phyloP scores from a whole-genome alignment of 2,329 filamentous ascomycete genomes.

The Ceratocystis diversiconidia region DNA sequence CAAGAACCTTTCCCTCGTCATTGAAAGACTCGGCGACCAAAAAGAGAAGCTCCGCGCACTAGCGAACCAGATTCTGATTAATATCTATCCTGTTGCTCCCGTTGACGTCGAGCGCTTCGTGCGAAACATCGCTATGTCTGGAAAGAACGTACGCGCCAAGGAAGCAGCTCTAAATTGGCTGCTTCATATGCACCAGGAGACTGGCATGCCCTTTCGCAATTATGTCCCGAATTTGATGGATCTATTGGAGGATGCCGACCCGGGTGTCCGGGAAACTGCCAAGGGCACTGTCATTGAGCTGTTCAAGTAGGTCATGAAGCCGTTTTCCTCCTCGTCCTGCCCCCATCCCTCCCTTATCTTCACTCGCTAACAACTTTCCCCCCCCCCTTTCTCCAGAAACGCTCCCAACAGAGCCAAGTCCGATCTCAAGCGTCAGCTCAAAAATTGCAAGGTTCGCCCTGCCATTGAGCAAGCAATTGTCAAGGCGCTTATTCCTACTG shows the following conservation, averaged over 20 bases:
- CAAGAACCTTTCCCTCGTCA: slow-evolving; percentile 56
- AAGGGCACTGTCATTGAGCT: slow-evolving; percentile 75
- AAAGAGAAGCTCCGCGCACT: slow-evolving; percentile 72
- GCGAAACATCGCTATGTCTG: slow-evolving; percentile 61
- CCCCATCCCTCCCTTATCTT: not conserved
- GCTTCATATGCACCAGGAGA: slow-evolving; percentile 67
- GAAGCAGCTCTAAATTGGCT: slow-evolving; percentile 78
- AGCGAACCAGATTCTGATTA: slow-evolving; percentile 60
- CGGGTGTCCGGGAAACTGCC: slow-evolving; percentile 70
- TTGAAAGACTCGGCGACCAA: slow-evolving; percentile 75
- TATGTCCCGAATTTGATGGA: slow-evolving; percentile 77
- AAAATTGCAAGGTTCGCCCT: slow-evolving; percentile 70
- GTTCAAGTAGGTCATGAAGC: slow-evolving; percentile 46
- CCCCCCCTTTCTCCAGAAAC: slow-evolving; percentile 33
- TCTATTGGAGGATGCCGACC: slow-evolving; percentile 79
- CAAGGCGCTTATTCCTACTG: slow-evolving; percentile 49
- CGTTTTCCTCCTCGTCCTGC: too few species aligned
- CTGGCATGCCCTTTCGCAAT: slow-evolving; percentile 63
- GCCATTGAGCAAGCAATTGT: slow-evolving; percentile 74
- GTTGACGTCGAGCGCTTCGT: slow-evolving; percentile 67
- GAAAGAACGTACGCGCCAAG: slow-evolving; percentile 72
- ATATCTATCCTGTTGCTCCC: slow-evolving; percentile 57
- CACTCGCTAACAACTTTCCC: not conserved
- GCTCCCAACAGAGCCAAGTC: slow-evolving; percentile 74
- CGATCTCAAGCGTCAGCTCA: slow-evolving; percentile 75